Conservation (phyloP, 2,329 filamentous ascomycete species). For the Magnaporthiopsis poae region DNA sequence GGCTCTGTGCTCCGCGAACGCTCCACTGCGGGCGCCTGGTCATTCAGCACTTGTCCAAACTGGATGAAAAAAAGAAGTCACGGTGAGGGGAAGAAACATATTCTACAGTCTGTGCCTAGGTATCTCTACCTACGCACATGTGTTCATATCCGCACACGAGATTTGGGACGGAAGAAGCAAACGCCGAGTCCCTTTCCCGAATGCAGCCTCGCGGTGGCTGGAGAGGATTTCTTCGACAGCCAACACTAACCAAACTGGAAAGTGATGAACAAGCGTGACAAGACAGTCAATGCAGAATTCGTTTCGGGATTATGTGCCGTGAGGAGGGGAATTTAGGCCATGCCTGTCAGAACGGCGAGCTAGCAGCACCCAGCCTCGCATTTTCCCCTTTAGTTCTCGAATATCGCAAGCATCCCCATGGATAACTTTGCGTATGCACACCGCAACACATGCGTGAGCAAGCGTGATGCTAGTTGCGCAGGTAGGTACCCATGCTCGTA, state of each 20-base stretch:
- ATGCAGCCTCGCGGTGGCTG: neutral
- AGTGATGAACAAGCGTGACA: too few species aligned
- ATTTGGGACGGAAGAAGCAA: neutral
- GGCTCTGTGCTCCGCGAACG: too few species aligned
- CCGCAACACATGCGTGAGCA: too few species aligned
- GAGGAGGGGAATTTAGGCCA: neutral
- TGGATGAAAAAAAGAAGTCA: neutral
- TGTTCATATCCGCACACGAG: neutral
- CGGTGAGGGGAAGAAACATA: neutral
- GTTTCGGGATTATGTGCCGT: neutral
- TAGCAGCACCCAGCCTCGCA: neutral
- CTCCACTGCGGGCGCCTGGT: too few species aligned
- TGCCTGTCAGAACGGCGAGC: neutral
- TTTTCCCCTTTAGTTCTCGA: neutral
- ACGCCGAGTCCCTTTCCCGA: neutral
- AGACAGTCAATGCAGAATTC: too few species aligned
- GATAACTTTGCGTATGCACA: neutral
- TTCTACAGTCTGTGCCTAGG: neutral
- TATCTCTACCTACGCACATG: neutral
- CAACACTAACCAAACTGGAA: too few species aligned
- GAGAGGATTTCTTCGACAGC: neutral
- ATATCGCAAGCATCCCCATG: neutral
- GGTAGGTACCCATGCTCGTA: neutral
- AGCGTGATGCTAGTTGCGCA: neutral
- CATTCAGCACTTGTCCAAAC: neutral